Conservation (phyloP, 306 rosid genomes). For the Prinsepia uniflora region DNA sequence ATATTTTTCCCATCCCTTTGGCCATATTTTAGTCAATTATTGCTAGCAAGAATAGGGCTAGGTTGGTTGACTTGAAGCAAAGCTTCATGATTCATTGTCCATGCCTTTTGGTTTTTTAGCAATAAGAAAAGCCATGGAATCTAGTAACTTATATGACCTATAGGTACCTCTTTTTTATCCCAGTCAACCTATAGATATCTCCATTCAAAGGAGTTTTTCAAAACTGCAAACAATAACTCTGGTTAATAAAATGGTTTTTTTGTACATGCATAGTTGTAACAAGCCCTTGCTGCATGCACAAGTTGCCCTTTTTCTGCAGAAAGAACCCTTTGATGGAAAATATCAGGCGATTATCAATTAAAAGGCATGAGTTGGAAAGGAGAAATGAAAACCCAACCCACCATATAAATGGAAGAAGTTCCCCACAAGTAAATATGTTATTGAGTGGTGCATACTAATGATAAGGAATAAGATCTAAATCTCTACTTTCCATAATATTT, state of each 20-base stretch:
- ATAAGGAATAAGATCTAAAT: background rate
- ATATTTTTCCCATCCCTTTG: too few species aligned
- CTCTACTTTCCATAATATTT: background rate
- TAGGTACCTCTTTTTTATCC: too few species aligned
- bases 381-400: background rate
- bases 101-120: too few species aligned
- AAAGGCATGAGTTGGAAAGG: background rate
- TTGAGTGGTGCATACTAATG: background rate
- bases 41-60: too few species aligned
- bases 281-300: accelerated
- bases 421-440: background rate
- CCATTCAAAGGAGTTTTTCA: background rate
- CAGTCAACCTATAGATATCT: background rate
- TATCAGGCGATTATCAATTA: background rate
- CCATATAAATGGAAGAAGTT: background rate
- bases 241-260: too few species aligned
- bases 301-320: too few species aligned
- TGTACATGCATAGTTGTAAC: background rate
- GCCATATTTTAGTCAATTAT: too few species aligned
- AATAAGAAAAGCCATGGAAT: too few species aligned
- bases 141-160: too few species aligned
- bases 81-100: too few species aligned
- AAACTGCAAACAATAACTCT: background rate
- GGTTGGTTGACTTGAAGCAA: too few species aligned
- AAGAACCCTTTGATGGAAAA: too few species aligned